Evolutionary conservation across 1,284 basidiomycete genomes (phyloP).

Genomic region (Schizopora paradoxa): DNA sequence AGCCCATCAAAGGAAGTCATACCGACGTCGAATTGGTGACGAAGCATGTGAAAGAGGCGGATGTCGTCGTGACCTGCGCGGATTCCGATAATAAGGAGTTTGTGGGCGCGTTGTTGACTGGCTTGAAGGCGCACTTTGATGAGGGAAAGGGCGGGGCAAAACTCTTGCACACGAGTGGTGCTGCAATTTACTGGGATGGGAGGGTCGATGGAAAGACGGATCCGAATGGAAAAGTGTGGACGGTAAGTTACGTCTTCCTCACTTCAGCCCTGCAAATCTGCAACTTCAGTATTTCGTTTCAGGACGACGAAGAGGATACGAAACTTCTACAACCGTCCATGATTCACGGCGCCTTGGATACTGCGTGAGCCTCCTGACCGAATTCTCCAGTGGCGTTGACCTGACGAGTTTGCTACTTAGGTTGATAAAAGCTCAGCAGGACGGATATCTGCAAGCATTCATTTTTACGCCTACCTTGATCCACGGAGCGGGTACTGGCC

Average conservation of each 20-base stretch:
- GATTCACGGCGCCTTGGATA: slow-evolving; percentile 16
- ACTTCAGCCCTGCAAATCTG: too few species aligned
- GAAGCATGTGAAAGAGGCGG: slow-evolving; percentile 13
- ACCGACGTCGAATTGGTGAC: slow-evolving; percentile 17
- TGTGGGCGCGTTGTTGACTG: slow-evolving; percentile 14
- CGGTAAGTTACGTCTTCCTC: slow-evolving; percentile 12
- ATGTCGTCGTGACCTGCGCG: slow-evolving; percentile 18
- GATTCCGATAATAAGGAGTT: slow-evolving; percentile 18
- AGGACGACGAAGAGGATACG: slow-evolving; percentile 16
- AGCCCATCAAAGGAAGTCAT: slow-evolving; percentile 16
- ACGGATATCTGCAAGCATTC: slow-evolving; percentile 6
- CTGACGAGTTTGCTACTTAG: neutral
- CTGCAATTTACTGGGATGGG: slow-evolving; percentile 11
- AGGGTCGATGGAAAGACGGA: slow-evolving; percentile 13
- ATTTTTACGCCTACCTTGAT: neutral
- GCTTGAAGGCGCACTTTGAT: slow-evolving; percentile 15
- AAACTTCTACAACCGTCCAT: slow-evolving; percentile 13
- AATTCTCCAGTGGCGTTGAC: neutral
- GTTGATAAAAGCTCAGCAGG: slow-evolving; percentile 7
- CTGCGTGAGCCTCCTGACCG: slow-evolving; percentile 7
- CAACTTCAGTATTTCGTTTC: neutral
- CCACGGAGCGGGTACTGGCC: slow-evolving; percentile 1
- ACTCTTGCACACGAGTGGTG: slow-evolving; percentile 16
- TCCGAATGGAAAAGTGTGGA: slow-evolving; percentile 13
- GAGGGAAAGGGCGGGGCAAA: slow-evolving; percentile 7